Evolutionary conservation across 441 rosid species (phyloP), one percentile per base, ranked within the genome.

Genomic region (Melianthus villosus): DNA sequence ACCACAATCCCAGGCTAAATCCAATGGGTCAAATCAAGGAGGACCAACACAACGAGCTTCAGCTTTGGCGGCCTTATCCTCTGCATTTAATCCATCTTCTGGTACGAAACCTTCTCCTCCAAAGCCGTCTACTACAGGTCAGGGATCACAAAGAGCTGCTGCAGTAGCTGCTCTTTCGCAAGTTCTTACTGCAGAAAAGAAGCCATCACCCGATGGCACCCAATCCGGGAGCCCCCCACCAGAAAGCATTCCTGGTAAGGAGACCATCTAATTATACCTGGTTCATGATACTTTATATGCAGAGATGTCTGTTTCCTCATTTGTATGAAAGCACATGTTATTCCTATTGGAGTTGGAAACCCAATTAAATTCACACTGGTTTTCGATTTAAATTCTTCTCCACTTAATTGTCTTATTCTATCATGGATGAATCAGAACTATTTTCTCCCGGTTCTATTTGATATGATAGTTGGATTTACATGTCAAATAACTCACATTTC

Each of bases 131-230:
- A 69, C 64, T 29, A 23, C 51, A 0, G 43, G 78, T 38, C 82
- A 63, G 57, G 93, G 87, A 48, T 79, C 96, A 14, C 99, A 92
- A 53, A 82, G 93, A 62, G 93, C 95, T 28, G 99, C 99, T 38
- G 99, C 99, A 20, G 92, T 85, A 29, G 99, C 99, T 29, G 99
- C 95, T 62, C 89, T 92, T 50, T 92, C 97, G 4, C 65, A 73
- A 18, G 97, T 86, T 54, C 97, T 92, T 51, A 75, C 76, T 16
- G 97, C 94, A 36, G 99, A 86, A 54, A 75, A 75, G 77, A 75
- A 64, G 54, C 59, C 46, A 63, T 63, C 87, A 7, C 81, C 82
- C 9, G 92, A 68, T 46, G 41, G 43, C 54, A 50, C 70, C 22
- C 65, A 50, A 60, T 58, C 73, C 25, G 56, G 68, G 42, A 74